Evolutionary conservation across 2,329 filamentous ascomycete genomes (phyloP), one percentile per base, ranked within the genome.

Genomic region (Pestalotiopsis sp.): DNA sequence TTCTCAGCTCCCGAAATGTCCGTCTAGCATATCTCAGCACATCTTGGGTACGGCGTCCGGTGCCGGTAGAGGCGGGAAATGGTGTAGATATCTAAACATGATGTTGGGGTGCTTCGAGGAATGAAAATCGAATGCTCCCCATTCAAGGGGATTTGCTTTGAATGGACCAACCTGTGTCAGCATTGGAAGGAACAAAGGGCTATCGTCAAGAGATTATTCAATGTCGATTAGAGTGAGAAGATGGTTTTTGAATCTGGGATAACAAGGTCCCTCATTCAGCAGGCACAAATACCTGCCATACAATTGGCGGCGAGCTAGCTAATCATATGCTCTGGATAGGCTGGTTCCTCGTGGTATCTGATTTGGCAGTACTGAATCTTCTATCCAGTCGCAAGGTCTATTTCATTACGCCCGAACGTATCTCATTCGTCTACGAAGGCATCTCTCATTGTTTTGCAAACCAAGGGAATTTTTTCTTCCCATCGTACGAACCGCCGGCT

Each of bases 381-480:
- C 23, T 55, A 55, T 57, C 63, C 41, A 57, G 41, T 65, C 25
- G 20, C 63, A 23, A 65, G 31, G 52, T 65, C 63, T 65, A 65
- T 57, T 52, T 52, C 59, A 39, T 62, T 62, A 62, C 31, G 59
- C 31, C 27, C 59, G 13, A 62, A 62, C 57, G 23, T 62, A n/a
- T 62, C 59, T 39, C 25, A 62, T 39, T 62, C 36, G 20, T 62
- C 59, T 62, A 62, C 59, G 20, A 20, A 27, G 59, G 45, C 45
- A 52, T 17, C 45, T 52, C 45, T 52, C 31, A 66, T 36, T 67
- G 59, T 41, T 87, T 89, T 73, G 85, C 83, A 78, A 91, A 88
- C 89, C 89, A 91, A 12, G 87, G 87, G 73, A 91, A 91, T 76
- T 90, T 91, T 81, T 90, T 91, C 81, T 87, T 91, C 67, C 80